Evolutionary conservation across 108 stramenopile genomes (phyloP), one percentile per base, ranked within the genome.

Genomic region (Stephanodiscus triporus): DNA sequence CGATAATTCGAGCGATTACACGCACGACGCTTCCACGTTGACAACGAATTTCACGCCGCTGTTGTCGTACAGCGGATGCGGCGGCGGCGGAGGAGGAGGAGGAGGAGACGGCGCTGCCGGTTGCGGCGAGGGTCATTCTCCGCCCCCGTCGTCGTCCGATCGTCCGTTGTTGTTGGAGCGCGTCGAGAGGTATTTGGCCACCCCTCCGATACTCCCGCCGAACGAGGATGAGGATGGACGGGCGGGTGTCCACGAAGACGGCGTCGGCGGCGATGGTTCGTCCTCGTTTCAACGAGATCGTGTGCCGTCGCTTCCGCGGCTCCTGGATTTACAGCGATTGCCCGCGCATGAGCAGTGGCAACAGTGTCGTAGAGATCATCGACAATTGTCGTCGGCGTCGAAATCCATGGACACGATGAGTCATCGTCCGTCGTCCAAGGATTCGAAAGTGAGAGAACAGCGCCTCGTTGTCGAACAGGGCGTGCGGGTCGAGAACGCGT

Each of bases 1-100:
- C 43, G 43, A 45, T 16, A 16, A 45, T 16, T 16, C 3, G 43
- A 45, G 43, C 43, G 16, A 45, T 14, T 45, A 13, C 16, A 47
- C 22, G 64, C 43, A 50, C 13, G 66, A 67, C 51, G 66, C 50
- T 20, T 67, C 66, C 0, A 67, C 66, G 20, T 34, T 67, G 23
- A 53, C 66, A 7, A 67, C 50, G 29, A 34, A 53, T 34, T 67
- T 54, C 51, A 42, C 65, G 7, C 51, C 51, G 8, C n/a, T 14
- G 24, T 24, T 53, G 1, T 8, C 51, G n/a, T 20, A 53, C 51
- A 14, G 24, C 51, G 24, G 24, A 8, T 10, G 43, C 43, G 8
- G 43, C 43, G 8, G 43, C 43, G 10, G 13, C 10, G 8, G n/a
- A n/a, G n/a, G n/a, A n/a, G n/a, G n/a, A n/a, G 48, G 48, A 2